Percentiles rank a stretch among this genome's conserved stretches.
phyloP scores from a whole-genome alignment of 768 basidiomycete species.

The Lenzites betulinus region DNA sequence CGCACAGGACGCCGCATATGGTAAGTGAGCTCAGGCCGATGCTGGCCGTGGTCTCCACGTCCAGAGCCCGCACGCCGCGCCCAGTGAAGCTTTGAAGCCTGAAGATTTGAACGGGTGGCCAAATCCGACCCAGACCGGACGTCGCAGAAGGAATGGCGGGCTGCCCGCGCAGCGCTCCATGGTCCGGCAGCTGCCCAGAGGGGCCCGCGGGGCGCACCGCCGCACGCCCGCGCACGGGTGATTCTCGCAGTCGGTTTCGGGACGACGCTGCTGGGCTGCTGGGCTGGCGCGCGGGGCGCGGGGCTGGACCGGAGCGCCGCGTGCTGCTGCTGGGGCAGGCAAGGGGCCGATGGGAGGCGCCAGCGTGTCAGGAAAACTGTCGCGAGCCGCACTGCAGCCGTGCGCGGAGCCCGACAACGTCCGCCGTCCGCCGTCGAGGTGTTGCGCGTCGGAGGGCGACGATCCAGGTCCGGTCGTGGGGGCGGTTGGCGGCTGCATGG shows the following conservation, averaged over 20 bases:
- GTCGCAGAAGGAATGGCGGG: background rate
- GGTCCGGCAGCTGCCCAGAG: constrained; percentile 2
- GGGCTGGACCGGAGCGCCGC: background rate
- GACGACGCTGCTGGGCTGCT: background rate
- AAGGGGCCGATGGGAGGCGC: constrained; percentile 10
- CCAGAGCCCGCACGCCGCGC: no score
- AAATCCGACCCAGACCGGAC: constrained; percentile 9
- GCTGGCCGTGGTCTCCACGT: background rate
- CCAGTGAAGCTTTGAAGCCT: background rate
- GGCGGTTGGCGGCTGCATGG: background rate
- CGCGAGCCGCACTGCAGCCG: background rate
- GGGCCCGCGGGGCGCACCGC: background rate
- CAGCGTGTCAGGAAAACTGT: background rate
- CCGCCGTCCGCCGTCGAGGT: constrained; percentile 1
- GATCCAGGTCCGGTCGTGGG: constrained; percentile 5
- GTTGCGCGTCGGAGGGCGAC: constrained; percentile 1
- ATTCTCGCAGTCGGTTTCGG: constrained; percentile 5
- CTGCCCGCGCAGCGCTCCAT: no score
- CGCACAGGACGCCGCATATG: background rate
- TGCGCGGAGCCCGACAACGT: constrained; percentile 11
- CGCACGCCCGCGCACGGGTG: background rate
- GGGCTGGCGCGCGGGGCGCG: no score
- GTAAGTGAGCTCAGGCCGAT: background rate
- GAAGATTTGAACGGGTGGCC: background rate
- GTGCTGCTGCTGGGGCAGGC: background rate